A percentile compares a stretch with the other conserved stretches of the same genome.
phyloP scores from a whole-genome alignment of 2,329 filamentous ascomycete species.

The Curvularia eragrostidis region DNA sequence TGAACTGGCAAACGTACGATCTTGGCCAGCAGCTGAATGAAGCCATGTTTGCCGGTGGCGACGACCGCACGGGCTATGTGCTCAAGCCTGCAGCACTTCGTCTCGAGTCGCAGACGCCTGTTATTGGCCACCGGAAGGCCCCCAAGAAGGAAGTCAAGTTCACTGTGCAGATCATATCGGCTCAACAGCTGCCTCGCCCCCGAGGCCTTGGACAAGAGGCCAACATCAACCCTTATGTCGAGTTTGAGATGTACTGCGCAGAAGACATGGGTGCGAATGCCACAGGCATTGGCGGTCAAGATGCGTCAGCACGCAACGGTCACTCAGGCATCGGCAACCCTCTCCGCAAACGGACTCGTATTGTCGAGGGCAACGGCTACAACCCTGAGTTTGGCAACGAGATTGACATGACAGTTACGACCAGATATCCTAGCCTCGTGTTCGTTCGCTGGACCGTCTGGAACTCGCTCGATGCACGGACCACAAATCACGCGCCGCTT shows the following conservation, averaged over 20 bases:
- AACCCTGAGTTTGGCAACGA: conserved; percentile 86
- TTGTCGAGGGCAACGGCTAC: conserved; percentile 88
- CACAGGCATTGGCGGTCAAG: conserved; percentile 69
- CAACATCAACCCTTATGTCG: conserved; percentile 88
- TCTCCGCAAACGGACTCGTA: conserved; percentile 77
- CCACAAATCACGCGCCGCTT: conserved; percentile 69
- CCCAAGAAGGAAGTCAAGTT: conserved; percentile 85
- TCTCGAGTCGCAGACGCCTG: conserved; percentile 37
- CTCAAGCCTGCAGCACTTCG: conserved; percentile 89
- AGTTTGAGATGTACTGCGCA: conserved; percentile 92
- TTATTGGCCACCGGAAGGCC: conserved; percentile 66
- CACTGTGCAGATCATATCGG: conserved; percentile 86
- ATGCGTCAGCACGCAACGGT: conserved; percentile 69
- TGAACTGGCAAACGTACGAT: conserved; percentile 99
- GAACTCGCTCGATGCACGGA: conserved; percentile 79
- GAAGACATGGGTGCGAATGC: conserved; percentile 86
- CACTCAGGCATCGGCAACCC: conserved; percentile 73
- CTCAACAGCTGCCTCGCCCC: conserved; percentile 89
- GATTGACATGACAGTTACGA: conserved; percentile 82
- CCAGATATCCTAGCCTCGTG: conserved; percentile 91
- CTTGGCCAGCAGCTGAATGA: conserved; percentile 95
- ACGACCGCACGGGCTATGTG: conserved; percentile 88
- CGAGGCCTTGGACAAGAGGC: conserved; percentile 73
- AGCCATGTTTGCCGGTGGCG: conserved; percentile 93
- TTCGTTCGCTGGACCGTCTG: conserved; percentile 94